Evolutionary conservation across 371 early-diverging fungal species (phyloP), one percentile per base, ranked within the genome.

Genomic region (Syncephalastrum monosporum): DNA sequence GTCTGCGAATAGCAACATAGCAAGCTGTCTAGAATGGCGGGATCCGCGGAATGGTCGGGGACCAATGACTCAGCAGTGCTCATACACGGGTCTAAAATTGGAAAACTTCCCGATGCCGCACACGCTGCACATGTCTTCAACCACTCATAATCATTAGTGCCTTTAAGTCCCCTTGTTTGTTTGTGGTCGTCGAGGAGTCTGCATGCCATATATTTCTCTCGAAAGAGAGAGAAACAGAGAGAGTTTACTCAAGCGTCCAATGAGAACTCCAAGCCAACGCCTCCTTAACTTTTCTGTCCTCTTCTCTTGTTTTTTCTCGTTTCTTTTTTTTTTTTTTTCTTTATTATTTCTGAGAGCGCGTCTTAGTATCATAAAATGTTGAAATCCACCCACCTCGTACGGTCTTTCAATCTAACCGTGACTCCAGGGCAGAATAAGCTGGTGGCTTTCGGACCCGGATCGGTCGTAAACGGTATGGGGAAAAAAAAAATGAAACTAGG

Each of bases 401-500:
- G 52, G 25, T 65, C 60, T 15, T 70, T 74, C 42, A 48, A 62
- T 23, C 52, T 71, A 1, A 59, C 53, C 25, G 60, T 67, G n/a
- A 61, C 55, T 19, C 71, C 68, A 24, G 59, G 67, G 12, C 61
- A 60, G 24, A 65, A 70, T 42, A 61, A 55, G n/a, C 63, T 71
- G 8, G 66, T 72, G 14, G 76, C 76, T 17, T 75, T 72, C 59
- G 76, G 76, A 4, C 76, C 76, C 47, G 76, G 71, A 27, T 72
- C 76, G 1, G 60, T 72, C 14, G 50, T 75, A 13, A 75, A 71
- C 54, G 76, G 76, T 75, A 66, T 42, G 60, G 65, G 43, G 56
- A 14, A 50, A 51, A 8, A 19, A 3, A 23, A 46, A 27, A n/a
- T 42, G 25, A n/a, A 41, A 44, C 23, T 24, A 17, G 38, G 8